phyloP scores from a whole-genome alignment of 1,284 basidiomycete species.

The Cerioporus squamosus region DNA sequence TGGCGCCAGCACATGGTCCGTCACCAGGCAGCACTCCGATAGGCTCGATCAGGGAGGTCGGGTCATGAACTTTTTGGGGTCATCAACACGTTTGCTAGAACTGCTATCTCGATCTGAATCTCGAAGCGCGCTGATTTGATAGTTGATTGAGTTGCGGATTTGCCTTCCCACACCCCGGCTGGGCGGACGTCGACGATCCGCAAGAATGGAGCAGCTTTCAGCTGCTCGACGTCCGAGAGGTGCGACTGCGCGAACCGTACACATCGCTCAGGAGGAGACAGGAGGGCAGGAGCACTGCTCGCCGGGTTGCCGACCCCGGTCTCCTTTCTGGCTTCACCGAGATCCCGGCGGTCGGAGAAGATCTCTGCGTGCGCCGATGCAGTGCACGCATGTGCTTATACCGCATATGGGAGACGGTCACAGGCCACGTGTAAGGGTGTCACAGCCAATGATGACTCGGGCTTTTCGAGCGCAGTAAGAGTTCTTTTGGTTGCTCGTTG shows the following conservation, averaged over 20 bases:
- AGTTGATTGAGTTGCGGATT: neutral
- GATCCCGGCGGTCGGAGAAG: neutral
- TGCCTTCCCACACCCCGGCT: no score
- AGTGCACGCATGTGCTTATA: neutral
- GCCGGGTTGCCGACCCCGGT: no score
- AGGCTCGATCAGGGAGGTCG: constrained; percentile 27
- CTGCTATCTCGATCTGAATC: constrained; percentile 35
- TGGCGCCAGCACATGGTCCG: constrained; percentile 18
- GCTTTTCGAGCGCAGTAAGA: constrained; percentile 1
- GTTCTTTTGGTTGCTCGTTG: neutral
- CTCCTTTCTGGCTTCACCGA: neutral
- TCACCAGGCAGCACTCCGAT: constrained; percentile 24
- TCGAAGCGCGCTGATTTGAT: constrained; percentile 14
- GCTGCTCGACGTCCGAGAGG: no score
- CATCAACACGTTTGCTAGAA: constrained; percentile 30
- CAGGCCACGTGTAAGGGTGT: constrained; percentile 11
- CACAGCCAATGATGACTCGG: constrained; percentile 26
- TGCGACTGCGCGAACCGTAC: no score
- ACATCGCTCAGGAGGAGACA: no score
- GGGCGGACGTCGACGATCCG: no score
- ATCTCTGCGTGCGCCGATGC: constrained; percentile 1
- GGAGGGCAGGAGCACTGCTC: no score
- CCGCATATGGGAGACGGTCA: constrained; percentile 2
- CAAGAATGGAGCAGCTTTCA: no score
- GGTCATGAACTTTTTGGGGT: constrained; percentile 27